These are phyloP conservation scores for Pythium graminicola DNA, from an alignment of 352 stramenopile species.

Conservation along the genomic window DNA sequence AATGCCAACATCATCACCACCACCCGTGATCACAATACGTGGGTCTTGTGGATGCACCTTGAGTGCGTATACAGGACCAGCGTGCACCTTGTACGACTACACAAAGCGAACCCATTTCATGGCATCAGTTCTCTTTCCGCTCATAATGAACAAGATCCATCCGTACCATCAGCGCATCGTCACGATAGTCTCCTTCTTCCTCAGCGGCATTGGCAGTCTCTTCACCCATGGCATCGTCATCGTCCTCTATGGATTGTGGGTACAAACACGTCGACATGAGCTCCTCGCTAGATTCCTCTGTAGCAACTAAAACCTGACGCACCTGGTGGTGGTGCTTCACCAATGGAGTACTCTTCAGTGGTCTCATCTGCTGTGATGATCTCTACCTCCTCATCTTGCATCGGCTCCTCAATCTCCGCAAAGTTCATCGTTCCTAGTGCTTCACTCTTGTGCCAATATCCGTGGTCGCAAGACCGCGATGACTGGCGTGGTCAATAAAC, in stretches of 20 bases:
- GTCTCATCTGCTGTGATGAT: conserved; percentile 78
- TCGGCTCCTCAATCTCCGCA: conserved; percentile 28
- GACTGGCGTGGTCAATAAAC: conserved; percentile 13
- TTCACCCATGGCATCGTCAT: conserved; percentile 72
- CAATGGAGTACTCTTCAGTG: conserved; percentile 78
- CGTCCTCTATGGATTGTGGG: conserved; percentile 35
- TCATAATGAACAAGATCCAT: no score
- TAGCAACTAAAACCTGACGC: conserved; percentile 1
- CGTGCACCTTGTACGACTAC: conserved; percentile 75
- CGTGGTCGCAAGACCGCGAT: conserved; percentile 1
- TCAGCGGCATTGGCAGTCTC: conserved; percentile 3
- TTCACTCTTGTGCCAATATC: neutral
- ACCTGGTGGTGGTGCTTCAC: conserved; percentile 69
- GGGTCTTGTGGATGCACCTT: conserved; percentile 75
- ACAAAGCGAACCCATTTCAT: neutral
- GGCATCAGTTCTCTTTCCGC: no score
- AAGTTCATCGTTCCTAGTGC: conserved; percentile 28
- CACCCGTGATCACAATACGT: conserved; percentile 74
- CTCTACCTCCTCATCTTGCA: conserved; percentile 66
- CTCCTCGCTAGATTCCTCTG: neutral
- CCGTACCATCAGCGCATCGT: conserved; percentile 26
- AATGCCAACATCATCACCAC: conserved; percentile 75
- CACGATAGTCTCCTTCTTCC: conserved; percentile 7
- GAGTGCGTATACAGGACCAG: conserved; percentile 74
- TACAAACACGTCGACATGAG: neutral